Base-by-base conservation (phyloP, 345 rosid genomes). In the Bruguiera sexangula region DNA sequence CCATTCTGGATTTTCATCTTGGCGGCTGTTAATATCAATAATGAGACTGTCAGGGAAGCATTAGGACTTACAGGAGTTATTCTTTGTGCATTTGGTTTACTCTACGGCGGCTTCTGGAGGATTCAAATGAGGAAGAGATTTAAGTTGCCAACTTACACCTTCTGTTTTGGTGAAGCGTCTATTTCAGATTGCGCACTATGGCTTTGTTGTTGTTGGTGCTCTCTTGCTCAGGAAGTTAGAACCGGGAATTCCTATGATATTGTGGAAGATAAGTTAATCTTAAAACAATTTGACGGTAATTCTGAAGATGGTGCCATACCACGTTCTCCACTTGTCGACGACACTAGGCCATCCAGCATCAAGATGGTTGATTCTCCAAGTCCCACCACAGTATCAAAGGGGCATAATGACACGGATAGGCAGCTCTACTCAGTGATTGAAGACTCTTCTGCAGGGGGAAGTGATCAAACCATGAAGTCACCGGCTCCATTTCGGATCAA, bases 101-200 rank as follows among this genome's bases (percentile, higher is more conserved):
- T 91, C 22, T 91, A 91, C 43, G 98, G 97, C 67, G 98, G 98
- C 30, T 94, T 94, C 73, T 94, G 98, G 98, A 88, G 98, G 78
- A 89, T 94, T 26, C 97, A 94, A 68, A 86, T 89, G 88, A 85
- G 98, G 71, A 94, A 87, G 77, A 82, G 97, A 62, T 91, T 76
- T 71, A 89, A 88, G 55, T 74, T 94, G 63, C 97, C 97, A 5
- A 67, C 91, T 55, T 94, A 86, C 68, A 73, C 83, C 56, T 94
- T 89, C 79, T 91, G 98, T 57, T 91, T 73, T 1, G 92, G 95
- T 5, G 65, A 77, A 52, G 80, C 91, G 0, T 79, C 74, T 8
- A 60, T 80, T 58, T 71, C 90, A 4, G 98, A 94, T 73, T 94
- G 96, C 65, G 66, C 85, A 0, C 81, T 91, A 21, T 94, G 98